Percentiles rank a stretch among this genome's conserved stretches.
Conservation (phyloP, 768 basidiomycete species). For the Suillus luteus region DNA sequence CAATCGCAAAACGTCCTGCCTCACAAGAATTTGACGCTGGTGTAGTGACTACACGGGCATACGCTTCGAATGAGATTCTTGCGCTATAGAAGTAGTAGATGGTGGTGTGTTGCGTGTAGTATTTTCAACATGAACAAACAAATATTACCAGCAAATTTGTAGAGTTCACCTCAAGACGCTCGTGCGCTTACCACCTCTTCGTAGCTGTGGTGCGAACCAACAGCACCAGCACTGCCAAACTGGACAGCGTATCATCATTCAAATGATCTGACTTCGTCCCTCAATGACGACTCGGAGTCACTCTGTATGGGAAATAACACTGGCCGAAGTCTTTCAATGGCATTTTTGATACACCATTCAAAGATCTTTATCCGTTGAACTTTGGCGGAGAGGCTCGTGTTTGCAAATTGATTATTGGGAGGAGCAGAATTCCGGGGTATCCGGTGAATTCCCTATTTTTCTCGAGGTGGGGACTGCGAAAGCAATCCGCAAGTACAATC, state of each 20-base stretch:
- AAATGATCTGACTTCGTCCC: background rate
- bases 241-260: background rate
- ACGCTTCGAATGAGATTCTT: too few relatives aligned
- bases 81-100: too few relatives aligned
- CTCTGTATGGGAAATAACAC: background rate
- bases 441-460: background rate
- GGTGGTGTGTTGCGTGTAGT: too few relatives aligned
- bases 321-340: background rate
- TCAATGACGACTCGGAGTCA: too few relatives aligned
- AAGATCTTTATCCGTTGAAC: background rate
- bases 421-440: background rate
- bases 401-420: background rate
- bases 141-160: too few relatives aligned
- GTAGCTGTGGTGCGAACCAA: background rate
- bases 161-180: too few relatives aligned
- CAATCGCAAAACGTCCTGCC: background rate
- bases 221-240: background rate
- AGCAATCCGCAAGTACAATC: background rate
- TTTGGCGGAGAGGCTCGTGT: background rate
- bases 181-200: too few relatives aligned
- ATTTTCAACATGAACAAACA: too few relatives aligned
- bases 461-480: background rate
- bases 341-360: background rate
- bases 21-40: too few relatives aligned
- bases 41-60: too few relatives aligned